Base-by-base conservation (phyloP, 2,329 filamentous ascomycete species). In the Chaetomium strumarium region DNA sequence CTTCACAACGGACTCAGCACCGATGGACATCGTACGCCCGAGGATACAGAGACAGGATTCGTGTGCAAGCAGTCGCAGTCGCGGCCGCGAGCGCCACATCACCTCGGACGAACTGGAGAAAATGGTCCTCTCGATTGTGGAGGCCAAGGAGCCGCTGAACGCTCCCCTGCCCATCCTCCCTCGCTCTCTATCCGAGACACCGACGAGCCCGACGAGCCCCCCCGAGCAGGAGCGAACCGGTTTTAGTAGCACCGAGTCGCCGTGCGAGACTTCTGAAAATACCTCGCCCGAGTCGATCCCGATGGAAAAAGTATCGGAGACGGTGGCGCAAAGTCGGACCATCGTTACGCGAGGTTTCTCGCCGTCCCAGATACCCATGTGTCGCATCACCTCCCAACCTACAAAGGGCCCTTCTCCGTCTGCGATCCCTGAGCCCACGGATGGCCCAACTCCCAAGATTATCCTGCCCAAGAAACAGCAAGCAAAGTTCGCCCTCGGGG, bases 81-180 rank as follows among this genome's bases (percentile, higher is more conserved):
- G 86, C 58, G 85, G 84, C 59, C 83, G 77, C 51, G 88, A 93
- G 67, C 86, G 88, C 64, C 91, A 96, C 71, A 92, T 96, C 61
- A 95, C 90, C n/a, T 90, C 92, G 7, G 81, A 89, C 64, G 88
- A 93, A 63, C 78, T 97, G 30, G 90, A 96, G 70, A 95, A 95
- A 74, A 95, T 97, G 81, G 89, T 96, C 39, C 83, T 88, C 52
- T 90, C 86, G 37, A 96, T 96, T 51, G 93, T 96, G 66, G 88
- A 95, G 69, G 86, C 93, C 70, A 90, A 88, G 70, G 83, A 84
- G 68, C 78, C 79, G 42, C 75, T 92, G 60, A 71, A 70, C 58
- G 72, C 75, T 47, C 81, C 75, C 62, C 69, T 83, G 9, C 75
- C 78, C 16, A 64, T 67, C 44, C 67, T 71, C 60, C 60, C 67